Percentiles rank a stretch among this genome's conserved stretches.
Conservation (phyloP, 1,284 basidiomycete species). For the Tilletia horrida region DNA sequence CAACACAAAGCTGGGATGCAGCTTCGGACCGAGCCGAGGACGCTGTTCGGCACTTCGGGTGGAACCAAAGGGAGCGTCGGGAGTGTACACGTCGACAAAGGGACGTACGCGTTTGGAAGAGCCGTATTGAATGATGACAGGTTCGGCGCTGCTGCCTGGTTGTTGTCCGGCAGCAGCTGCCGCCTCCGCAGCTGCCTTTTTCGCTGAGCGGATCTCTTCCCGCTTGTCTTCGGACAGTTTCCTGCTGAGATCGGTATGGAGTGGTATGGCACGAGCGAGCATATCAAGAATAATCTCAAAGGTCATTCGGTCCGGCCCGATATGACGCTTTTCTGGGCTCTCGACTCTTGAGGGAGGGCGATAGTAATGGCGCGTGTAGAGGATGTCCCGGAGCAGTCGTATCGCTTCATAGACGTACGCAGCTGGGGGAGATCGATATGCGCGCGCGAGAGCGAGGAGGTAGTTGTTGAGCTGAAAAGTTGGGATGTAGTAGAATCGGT, state of each 20-base stretch:
- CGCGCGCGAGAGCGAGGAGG: constrained; percentile 3
- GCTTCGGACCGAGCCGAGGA: not conserved
- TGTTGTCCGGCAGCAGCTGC: not conserved
- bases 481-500: too few species aligned
- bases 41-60: too few species aligned
- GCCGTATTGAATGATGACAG: not conserved
- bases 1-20: not conserved
- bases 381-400: not conserved
- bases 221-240: not conserved
- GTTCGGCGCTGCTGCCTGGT: not conserved
- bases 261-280: constrained; percentile 11
- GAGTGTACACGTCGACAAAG: not conserved
- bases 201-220: not conserved
- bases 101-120: not conserved
- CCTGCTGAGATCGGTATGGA: constrained; percentile 7
- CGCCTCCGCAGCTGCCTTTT: not conserved
- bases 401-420: constrained; percentile 1
- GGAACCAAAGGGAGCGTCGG: too few species aligned
- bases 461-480: constrained; percentile 13
- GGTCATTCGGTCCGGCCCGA: not conserved
- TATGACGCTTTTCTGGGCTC: not conserved
- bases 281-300: constrained; percentile 11
- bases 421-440: not conserved
- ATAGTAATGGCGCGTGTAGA: not conserved
- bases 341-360: not conserved